Evolutionary conservation across 2,329 filamentous ascomycete species (phyloP).

Genomic region (Hypomyces rosellus): DNA sequence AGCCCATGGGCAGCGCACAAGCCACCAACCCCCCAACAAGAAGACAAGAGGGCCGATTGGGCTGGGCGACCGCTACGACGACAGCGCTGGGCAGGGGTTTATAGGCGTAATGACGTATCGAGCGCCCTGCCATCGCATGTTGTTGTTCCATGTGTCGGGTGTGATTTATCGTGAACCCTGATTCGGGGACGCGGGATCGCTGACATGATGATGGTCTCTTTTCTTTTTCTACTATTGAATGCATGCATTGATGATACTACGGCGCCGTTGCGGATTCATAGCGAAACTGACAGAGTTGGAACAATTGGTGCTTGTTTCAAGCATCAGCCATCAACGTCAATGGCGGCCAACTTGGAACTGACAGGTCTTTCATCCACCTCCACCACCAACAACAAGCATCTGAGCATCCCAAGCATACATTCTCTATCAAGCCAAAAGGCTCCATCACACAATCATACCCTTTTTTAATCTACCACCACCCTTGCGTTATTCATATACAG

Average conservation of each 20-base stretch:
- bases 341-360: neutral
- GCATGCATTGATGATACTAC: neutral
- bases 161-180: neutral
- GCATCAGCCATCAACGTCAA: constrained; percentile 8
- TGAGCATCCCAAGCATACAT: too few species aligned
- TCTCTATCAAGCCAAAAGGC: too few species aligned
- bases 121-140: too few species aligned
- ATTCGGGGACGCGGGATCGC: neutral
- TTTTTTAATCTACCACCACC: too few species aligned
- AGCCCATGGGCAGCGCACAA: too few species aligned
- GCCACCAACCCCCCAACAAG: too few species aligned
- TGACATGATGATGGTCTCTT: too few species aligned
- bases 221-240: neutral
- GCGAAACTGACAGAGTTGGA: neutral
- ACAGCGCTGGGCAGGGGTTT: neutral
- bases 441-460: too few species aligned
- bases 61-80: neutral
- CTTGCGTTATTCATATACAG: too few species aligned
- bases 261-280: neutral
- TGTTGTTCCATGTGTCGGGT: neutral
- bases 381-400: neutral
- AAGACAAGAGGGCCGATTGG: neutral
- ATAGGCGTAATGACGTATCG: constrained; percentile 8
- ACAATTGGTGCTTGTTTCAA: neutral
- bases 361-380: too few species aligned